phyloP scores from a whole-genome alignment of 495 filamentous ascomycete genomes.

The Bacidia gigantensis region DNA sequence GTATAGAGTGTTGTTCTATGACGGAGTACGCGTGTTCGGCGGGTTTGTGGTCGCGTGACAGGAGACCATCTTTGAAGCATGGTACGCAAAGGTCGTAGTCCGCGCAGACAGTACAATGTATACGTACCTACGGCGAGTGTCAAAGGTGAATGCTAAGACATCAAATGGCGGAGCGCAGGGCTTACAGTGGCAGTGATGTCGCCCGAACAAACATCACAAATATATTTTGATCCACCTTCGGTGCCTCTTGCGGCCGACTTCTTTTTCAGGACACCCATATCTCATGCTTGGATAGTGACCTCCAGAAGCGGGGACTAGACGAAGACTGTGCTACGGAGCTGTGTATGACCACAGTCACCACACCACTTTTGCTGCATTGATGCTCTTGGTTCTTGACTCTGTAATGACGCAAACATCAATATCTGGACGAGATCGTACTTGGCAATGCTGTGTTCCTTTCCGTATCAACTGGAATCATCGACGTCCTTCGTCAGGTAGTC shows the following conservation, averaged over 20 bases:
- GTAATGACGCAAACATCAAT: no score
- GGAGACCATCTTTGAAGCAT: conserved; percentile 72
- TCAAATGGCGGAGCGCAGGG: conserved; percentile 5
- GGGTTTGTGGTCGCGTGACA: conserved; percentile 70
- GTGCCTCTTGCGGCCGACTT: conserved; percentile 80
- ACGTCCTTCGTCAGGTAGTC: no score
- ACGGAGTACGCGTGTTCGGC: conserved; percentile 76
- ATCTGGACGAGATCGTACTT: no score
- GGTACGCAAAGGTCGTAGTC: conserved; percentile 96
- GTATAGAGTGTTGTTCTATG: conserved; percentile 95
- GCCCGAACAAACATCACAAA: conserved; percentile 88
- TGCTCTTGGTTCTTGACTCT: no score
- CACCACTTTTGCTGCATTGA: no score
- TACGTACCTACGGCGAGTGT: conserved; percentile 55
- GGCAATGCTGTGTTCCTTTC: no score
- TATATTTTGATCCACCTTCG: conserved; percentile 85
- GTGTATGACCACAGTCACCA: no score
- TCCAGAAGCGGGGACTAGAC: not conserved
- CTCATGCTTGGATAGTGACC: not conserved
- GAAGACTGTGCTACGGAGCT: no score
- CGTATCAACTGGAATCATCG: no score
- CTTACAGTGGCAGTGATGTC: conserved; percentile 92
- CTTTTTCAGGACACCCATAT: conserved; percentile 93
- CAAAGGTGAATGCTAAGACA: not conserved
- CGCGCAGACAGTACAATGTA: conserved; percentile 70